Base-by-base conservation (phyloP, 169 alveolate genomes). In the Sarcocystis neurona region DNA sequence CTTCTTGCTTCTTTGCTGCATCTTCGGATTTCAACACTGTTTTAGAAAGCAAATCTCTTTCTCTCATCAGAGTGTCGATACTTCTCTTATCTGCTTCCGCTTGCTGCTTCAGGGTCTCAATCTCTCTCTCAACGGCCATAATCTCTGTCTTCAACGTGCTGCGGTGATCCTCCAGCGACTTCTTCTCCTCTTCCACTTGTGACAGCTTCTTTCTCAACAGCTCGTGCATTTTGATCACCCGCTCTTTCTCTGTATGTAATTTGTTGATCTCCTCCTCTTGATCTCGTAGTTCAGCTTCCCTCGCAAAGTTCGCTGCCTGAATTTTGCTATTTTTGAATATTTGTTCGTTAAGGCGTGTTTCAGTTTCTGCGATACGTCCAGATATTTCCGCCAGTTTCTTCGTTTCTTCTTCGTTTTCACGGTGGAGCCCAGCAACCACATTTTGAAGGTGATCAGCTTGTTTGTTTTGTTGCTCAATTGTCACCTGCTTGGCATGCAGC, bases 1-100 rank as follows among this genome's bases (percentile, higher is more conserved):
- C 96, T 41, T 93, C 94, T 48, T 93, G 92, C 63, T 92, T 92
- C 91, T 94, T 90, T 20, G 92, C 87, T 39, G 94, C 88, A 60
- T 91, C 94, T 74, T 92, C 94, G 10, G 89, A 56, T 43, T 80
- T 80, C 37, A 89, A 30, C 44, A 89, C 79, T 34, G 79, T 89
- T 79, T 89, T 89, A 34, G 88, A 78, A 43, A 89, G 56, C 39
- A 89, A 60, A 48, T 89, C 92, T 72, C 92, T 89, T 47, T 89
- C 92, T 79, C 92, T 79, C 66, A 89, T 53, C 47, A 89, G 92
- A 41, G 63, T 66, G 23, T 80, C 92, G 32, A 89, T 89, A n/a
- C 80, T 87, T 34, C 80, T 78, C 48, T 89, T 89, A 66, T 89
- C 92, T 30, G 79, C 78, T 50, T 89, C 92, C 20, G 89, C 92